phyloP scores from a whole-genome alignment of 176 grass and related monocot species.

The Aegilops sharonensis region DNA sequence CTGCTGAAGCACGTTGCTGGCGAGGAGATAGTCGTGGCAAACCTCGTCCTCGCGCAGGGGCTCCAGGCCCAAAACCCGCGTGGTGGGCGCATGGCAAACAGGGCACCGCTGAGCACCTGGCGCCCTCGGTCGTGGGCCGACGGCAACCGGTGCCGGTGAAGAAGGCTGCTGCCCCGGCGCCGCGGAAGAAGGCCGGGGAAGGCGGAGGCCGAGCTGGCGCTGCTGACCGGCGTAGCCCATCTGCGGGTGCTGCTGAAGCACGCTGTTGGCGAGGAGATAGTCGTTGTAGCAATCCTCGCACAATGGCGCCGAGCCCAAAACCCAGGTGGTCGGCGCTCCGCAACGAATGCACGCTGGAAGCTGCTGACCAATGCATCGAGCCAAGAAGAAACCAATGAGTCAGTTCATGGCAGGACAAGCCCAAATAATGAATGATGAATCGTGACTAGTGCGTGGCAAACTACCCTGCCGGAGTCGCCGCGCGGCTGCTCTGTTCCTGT shows the following conservation, averaged over 20 bases:
- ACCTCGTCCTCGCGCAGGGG: not conserved
- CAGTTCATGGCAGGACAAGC: not conserved
- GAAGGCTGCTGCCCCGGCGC: no score
- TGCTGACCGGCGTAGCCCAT: not conserved
- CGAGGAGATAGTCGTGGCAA: not conserved
- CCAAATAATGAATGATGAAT: not conserved
- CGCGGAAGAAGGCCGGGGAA: no score
- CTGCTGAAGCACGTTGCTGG: no score
- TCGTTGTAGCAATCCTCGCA: not conserved
- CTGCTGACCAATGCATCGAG: no score
- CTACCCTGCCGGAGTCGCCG: not conserved
- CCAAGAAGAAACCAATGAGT: not conserved
- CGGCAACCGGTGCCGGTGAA: no score
- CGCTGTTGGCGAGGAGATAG: not conserved
- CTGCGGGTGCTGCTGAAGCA: not conserved
- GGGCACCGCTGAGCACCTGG: not conserved
- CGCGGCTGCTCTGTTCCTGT: no score
- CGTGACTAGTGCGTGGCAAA: not conserved
- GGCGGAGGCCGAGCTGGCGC: not conserved
- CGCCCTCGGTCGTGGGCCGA: not conserved
- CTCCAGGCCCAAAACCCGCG: not conserved
- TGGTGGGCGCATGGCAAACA: not conserved
- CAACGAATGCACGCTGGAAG: no score
- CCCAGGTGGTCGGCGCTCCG: no score
- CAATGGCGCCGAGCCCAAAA: not conserved